A percentile compares a stretch with the other conserved stretches of the same genome.
phyloP scores from a whole-genome alignment of 768 basidiomycete species.

The Cystofilobasidium bisporidii region DNA sequence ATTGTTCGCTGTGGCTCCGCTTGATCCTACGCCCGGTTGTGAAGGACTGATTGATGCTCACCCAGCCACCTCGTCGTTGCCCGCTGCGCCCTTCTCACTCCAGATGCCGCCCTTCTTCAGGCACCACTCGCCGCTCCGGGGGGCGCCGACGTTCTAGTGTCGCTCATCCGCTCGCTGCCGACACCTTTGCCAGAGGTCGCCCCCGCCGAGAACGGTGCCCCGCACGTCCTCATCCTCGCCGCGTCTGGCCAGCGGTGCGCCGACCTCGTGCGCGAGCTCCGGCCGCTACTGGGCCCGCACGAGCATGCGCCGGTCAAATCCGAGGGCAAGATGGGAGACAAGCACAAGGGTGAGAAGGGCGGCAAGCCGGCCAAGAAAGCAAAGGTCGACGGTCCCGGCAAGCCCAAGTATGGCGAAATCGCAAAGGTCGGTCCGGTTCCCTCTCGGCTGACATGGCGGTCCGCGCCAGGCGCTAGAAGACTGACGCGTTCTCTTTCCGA shows the following conservation, averaged over 20 bases:
- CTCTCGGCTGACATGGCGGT: too few relatives aligned
- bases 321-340: conserved; percentile 9
- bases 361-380: conserved; percentile 11
- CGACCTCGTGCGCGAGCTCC: conserved; percentile 27
- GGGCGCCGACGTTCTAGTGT: conserved; percentile 8
- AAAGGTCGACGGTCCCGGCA: not conserved
- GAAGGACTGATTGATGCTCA: too few relatives aligned
- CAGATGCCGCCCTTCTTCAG: not conserved
- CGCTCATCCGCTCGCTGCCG: not conserved
- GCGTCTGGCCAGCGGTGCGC: conserved; percentile 26
- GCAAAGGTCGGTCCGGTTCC: too few relatives aligned
- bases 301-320: not conserved
- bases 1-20: too few relatives aligned
- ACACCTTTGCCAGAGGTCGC: not conserved
- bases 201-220: not conserved
- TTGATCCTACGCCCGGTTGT: too few relatives aligned
- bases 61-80: not conserved
- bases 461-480: not conserved
- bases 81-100: not conserved
- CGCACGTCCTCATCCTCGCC: conserved; percentile 26
- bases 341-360: conserved; percentile 6
- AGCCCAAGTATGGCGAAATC: conserved; percentile 14
- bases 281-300: conserved; percentile 3
- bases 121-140: conserved; percentile 1
- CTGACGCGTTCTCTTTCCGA: too few relatives aligned